Evolutionary conservation across 1,139 yeast species (phyloP).

Genomic region (Lizanozyma gosingica): DNA sequence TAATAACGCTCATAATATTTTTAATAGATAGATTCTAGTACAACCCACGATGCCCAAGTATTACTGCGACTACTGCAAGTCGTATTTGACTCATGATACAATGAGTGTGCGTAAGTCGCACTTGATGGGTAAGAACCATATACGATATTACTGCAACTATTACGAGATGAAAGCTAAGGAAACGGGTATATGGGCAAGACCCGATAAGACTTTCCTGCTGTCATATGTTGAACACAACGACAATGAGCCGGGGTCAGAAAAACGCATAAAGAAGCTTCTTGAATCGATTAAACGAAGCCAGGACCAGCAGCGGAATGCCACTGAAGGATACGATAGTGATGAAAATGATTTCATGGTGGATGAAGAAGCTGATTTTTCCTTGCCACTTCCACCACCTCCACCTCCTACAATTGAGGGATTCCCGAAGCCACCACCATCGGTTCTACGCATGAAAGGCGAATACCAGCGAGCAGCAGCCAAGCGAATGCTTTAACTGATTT

Average conservation of each 20-base stretch:
- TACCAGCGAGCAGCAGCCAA: too few species aligned
- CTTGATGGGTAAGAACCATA: constrained; percentile 70
- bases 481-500: too few species aligned
- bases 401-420: constrained; percentile 29
- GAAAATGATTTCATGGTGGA: neutral
- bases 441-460: constrained; percentile 3
- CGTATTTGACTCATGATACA: constrained; percentile 83
- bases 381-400: constrained; percentile 17
- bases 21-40: too few species aligned
- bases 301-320: constrained; percentile 8
- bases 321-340: constrained; percentile 1
- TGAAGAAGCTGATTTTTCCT: neutral
- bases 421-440: constrained; percentile 38
- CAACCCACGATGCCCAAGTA: constrained; percentile 56
- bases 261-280: constrained; percentile 2
- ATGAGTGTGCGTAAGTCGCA: constrained; percentile 82
- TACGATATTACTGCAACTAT: constrained; percentile 66
- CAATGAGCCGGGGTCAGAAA: constrained; percentile 5
- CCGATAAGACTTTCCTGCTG: constrained; percentile 31
- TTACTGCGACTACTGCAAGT: constrained; percentile 83
- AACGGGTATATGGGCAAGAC: constrained; percentile 36
- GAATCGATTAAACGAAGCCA: neutral
- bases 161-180: constrained; percentile 52
- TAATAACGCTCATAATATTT: too few species aligned
- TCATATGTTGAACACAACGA: constrained; percentile 42